Base-by-base conservation (phyloP, 1,284 basidiomycete genomes). In the Puccinia brachypodii region DNA sequence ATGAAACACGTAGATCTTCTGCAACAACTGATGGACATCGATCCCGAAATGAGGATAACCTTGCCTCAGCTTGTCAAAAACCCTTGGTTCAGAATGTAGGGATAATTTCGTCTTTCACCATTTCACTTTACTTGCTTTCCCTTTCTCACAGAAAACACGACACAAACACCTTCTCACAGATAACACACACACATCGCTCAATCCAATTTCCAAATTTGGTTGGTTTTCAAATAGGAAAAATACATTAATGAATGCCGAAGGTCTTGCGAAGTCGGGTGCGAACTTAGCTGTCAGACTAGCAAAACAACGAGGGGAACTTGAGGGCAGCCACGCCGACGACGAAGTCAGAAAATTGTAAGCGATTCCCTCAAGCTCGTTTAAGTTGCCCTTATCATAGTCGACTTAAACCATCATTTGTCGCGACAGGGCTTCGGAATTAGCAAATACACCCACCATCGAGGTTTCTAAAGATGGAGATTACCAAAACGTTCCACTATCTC, bases 11-110 rank as follows among this genome's bases (percentile, higher is more conserved):
- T n/a, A 79, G 76, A 31, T 40, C 38, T 79, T 3, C 40, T 79
- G 13, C 22, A 79, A 71, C 90, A 91, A 3, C 90, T 97, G 87
- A 88, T 98, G 56, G 90, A 91, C 2, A 87, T 96, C 19, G 90
- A 95, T 83, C 92, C 96, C 0, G 86, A 87, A 3, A 86, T 90
- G 79, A 89, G 96, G 7, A 89, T 94, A 86, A 92, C 90, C 0
- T 89, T 98, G 33, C 85, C 88, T 0, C 91, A 94, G 50, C 90
- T 94, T 22, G 89, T 89, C 82, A 85, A 87, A 6, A 93, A 96
- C 86, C 90, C 91, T 0, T 98, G 96, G 96, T 91, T 91, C 84
- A 89, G 89, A 83, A 90, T 91, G 93, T 92, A 86, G 80, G 88
- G 84, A 42, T 42, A 14, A 68, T 42, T 16, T 36, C 14, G 1